Conservation (phyloP, 2,329 filamentous ascomycete species). For the Chaetoscypha palmicola region DNA sequence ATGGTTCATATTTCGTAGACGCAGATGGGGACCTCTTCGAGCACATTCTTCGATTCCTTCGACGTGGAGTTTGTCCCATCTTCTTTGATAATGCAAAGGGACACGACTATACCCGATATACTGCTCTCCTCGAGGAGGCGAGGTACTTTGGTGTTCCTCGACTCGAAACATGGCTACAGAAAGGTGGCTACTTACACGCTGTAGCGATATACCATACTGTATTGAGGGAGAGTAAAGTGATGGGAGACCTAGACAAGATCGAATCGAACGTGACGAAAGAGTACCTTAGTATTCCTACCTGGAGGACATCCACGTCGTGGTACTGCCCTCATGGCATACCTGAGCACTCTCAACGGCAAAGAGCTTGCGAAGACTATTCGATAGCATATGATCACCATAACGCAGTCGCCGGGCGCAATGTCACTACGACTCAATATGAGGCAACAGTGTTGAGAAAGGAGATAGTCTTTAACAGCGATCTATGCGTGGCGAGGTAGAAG, state of each 20-base stretch:
- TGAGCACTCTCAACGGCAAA: neutral
- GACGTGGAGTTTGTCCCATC: conserved; percentile 29
- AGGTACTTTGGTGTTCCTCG: conserved; percentile 26
- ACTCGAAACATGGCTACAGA: conserved; percentile 5
- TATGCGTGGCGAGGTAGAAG: neutral
- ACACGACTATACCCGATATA: conserved; percentile 33
- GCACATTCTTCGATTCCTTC: conserved; percentile 33
- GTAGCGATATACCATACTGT: conserved; percentile 1
- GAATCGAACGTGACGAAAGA: conserved; percentile 1
- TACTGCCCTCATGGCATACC: neutral
- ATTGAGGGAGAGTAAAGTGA: neutral
- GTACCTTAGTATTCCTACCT: neutral
- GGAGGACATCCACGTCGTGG: neutral
- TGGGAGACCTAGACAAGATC: neutral
- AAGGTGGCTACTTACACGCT: conserved; percentile 1
- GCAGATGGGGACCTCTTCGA: conserved; percentile 32
- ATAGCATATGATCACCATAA: neutral
- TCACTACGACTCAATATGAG: neutral
- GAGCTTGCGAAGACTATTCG: neutral
- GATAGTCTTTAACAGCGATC: neutral
- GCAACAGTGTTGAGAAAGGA: neutral
- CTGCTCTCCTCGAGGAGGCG: conserved; percentile 30
- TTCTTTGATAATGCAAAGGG: conserved; percentile 30
- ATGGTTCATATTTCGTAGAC: conserved; percentile 36
- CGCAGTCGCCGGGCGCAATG: neutral